Conservation (phyloP, 495 filamentous ascomycete genomes). For the Parathielavia hyrcaniae region DNA sequence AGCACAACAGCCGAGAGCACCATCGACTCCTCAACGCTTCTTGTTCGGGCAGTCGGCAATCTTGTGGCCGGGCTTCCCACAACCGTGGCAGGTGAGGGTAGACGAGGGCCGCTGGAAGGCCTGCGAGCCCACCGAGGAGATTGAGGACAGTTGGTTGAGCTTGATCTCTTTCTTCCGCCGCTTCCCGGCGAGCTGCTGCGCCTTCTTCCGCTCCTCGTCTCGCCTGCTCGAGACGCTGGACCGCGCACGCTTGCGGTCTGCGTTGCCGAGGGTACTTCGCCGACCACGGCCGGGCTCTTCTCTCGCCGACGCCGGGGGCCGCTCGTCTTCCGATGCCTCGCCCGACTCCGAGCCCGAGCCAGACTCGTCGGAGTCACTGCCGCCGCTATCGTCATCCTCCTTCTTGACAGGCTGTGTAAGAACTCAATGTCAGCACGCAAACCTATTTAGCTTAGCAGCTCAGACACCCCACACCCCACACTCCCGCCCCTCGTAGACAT, state of each 20-base stretch:
- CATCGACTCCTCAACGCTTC: conserved; percentile 18
- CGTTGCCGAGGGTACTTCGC: conserved; percentile 2
- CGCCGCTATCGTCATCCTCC: conserved; percentile 14
- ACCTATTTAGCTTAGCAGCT: too few relatives aligned
- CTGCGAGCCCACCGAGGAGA: conserved; percentile 39
- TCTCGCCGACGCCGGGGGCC: neutral
- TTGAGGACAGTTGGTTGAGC: conserved; percentile 47
- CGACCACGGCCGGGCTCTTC: conserved; percentile 22
- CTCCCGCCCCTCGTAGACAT: conserved; percentile 7
- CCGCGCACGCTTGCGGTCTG: conserved; percentile 19
- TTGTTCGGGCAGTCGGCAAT: conserved; percentile 29
- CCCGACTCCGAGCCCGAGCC: conserved; percentile 8
- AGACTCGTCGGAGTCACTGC: conserved; percentile 20
- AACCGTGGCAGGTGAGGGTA: conserved; percentile 24
- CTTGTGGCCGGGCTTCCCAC: conserved; percentile 29
- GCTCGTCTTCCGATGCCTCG: conserved; percentile 11
- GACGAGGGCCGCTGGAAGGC: conserved; percentile 15
- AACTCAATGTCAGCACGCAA: neutral
- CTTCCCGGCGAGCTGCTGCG: conserved; percentile 44
- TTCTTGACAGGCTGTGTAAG: conserved; percentile 12
- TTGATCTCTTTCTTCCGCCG: conserved; percentile 55
- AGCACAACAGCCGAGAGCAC: neutral
- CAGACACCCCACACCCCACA: too few relatives aligned
- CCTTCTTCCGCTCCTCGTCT: conserved; percentile 38
- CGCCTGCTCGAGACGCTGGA: conserved; percentile 27